Evolutionary conservation across 2,329 filamentous ascomycete genomes (phyloP).

Genomic region (Zasmidium angulare): DNA sequence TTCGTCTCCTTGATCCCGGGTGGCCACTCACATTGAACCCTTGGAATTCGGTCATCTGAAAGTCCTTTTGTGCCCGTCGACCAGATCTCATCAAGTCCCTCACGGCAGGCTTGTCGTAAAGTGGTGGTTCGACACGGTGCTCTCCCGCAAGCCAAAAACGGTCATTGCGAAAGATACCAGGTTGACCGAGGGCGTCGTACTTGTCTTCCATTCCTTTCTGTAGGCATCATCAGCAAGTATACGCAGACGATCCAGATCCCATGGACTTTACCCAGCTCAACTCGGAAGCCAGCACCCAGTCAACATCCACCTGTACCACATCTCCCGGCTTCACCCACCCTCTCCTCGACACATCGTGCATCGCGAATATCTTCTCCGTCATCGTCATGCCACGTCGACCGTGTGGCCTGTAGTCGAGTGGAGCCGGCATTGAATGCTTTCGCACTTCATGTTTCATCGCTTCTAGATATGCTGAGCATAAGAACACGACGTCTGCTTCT

Average conservation of each 20-base stretch:
- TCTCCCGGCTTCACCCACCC: neutral
- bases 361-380: neutral
- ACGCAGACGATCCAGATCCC: neutral
- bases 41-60: conserved; percentile 8
- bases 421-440: neutral
- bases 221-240: neutral
- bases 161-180: conserved; percentile 6
- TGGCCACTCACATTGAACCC: neutral
- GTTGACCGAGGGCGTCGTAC: neutral
- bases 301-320: neutral
- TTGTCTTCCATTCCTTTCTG: neutral
- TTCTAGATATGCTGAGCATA: neutral
- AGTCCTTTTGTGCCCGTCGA: neutral
- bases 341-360: neutral
- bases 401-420: neutral
- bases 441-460: neutral
- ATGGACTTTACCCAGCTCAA: conserved; percentile 2
- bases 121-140: conserved; percentile 5
- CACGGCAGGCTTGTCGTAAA: neutral
- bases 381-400: neutral
- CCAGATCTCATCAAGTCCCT: neutral
- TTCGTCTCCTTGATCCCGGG: neutral
- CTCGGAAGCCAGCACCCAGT: conserved; percentile 10
- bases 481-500: neutral
- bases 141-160: conserved; percentile 11